Percentiles rank a stretch among this genome's conserved stretches.
These are phyloP conservation scores for Colletotrichum sp. DNA, from an alignment of 2,329 filamentous ascomycete genomes.

Conservation along the genomic window DNA sequence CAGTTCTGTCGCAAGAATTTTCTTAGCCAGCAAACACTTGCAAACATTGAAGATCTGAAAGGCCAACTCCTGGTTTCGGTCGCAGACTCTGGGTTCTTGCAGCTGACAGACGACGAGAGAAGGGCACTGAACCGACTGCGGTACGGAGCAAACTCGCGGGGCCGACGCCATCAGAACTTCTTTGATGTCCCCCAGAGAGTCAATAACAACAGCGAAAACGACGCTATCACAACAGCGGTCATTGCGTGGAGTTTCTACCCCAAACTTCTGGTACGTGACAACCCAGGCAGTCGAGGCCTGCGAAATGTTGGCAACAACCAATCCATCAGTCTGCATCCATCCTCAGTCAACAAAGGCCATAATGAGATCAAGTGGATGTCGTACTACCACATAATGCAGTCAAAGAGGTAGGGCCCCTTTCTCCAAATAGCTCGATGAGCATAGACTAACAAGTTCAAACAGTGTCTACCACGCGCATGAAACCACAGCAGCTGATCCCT, in stretches of 20 bases:
- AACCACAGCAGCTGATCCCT: slow-evolving; percentile 79
- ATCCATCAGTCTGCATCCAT: slow-evolving; percentile 83
- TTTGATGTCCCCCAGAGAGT: slow-evolving; percentile 81
- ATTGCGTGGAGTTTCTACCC: slow-evolving; percentile 97
- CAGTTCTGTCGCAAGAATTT: slow-evolving; percentile 96
- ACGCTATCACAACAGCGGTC: slow-evolving; percentile 78
- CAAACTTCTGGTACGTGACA: slow-evolving; percentile 84
- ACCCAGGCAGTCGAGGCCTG: slow-evolving; percentile 73
- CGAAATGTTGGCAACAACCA: slow-evolving; percentile 95
- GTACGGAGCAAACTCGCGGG: slow-evolving; percentile 54
- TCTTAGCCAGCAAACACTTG: slow-evolving; percentile 83
- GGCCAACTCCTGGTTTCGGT: slow-evolving; percentile 86
- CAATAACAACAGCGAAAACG: slow-evolving; percentile 79
- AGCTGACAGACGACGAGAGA: slow-evolving; percentile 76
- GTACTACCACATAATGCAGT: slow-evolving; percentile 98
- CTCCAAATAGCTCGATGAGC: background rate
- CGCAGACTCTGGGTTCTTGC: slow-evolving; percentile 83
- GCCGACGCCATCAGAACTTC: slow-evolving; percentile 73
- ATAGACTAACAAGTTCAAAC: slow-evolving; percentile 25
- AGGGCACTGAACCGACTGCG: slow-evolving; percentile 71
- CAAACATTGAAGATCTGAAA: slow-evolving; percentile 95
- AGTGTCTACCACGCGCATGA: slow-evolving; percentile 90
- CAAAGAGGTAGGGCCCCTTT: slow-evolving; percentile 66
- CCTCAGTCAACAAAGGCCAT: slow-evolving; percentile 82
- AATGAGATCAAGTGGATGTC: slow-evolving; percentile 80